These are phyloP conservation scores for Trichoderma koningiopsis DNA, from an alignment of 2,329 filamentous ascomycete species.

Conservation along the genomic window DNA sequence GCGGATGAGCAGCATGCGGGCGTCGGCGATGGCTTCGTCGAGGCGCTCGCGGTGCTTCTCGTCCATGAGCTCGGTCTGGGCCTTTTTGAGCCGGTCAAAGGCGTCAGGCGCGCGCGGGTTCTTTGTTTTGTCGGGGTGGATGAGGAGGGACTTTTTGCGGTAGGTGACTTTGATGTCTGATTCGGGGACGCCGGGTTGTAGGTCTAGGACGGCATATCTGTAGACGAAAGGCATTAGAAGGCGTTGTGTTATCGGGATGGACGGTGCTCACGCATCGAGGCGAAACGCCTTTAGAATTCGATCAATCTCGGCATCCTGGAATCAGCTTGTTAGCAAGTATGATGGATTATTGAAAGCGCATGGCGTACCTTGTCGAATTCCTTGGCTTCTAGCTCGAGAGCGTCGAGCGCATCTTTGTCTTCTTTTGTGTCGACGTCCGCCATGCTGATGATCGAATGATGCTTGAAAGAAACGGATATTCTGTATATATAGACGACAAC, in stretches of 20 bases:
- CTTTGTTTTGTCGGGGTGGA: constrained; percentile 96
- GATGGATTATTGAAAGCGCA: background rate
- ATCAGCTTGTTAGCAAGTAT: constrained; percentile 28
- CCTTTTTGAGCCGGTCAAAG: constrained; percentile 95
- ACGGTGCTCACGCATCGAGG: constrained; percentile 56
- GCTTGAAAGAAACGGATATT: background rate
- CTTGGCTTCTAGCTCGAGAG: constrained; percentile 80
- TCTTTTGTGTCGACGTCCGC: constrained; percentile 47
- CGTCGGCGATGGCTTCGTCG: constrained; percentile 94
- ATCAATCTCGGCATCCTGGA: constrained; percentile 89
- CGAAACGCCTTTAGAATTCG: constrained; percentile 90
- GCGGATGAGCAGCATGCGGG: constrained; percentile 89
- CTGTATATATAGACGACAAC: background rate
- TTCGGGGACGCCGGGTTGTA: constrained; percentile 92
- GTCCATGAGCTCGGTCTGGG: constrained; percentile 86
- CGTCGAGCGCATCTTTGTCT: constrained; percentile 76
- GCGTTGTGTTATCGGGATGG: background rate
- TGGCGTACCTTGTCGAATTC: constrained; percentile 79
- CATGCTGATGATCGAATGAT: constrained; percentile 35
- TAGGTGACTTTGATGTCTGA: constrained; percentile 94
- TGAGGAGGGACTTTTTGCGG: constrained; percentile 96
- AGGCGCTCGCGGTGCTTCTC: constrained; percentile 86
- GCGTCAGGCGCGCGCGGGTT: constrained; percentile 91
- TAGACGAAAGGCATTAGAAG: background rate
- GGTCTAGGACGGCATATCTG: constrained; percentile 90